These are phyloP conservation scores for Neurospora sp. DNA, from an alignment of 495 filamentous ascomycete species.

Conservation along the genomic window DNA sequence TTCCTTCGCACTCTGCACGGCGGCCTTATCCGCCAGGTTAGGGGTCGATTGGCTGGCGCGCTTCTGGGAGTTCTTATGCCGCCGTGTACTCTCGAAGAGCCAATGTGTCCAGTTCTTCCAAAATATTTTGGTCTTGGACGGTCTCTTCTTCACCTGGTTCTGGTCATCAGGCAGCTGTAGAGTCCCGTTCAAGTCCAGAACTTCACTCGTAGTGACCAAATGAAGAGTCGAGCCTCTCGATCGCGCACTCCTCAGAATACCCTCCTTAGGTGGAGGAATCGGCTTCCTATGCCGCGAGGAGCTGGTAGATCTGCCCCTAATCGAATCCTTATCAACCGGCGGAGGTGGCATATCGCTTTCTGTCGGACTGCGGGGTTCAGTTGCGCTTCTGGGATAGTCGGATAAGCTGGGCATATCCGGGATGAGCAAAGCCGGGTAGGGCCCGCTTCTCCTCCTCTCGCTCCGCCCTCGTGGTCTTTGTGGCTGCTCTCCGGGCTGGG, in stretches of 20 bases:
- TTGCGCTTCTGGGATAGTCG: conserved; percentile 39
- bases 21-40: conserved; percentile 34
- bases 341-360: conserved; percentile 45
- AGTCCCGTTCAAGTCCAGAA: conserved; percentile 18
- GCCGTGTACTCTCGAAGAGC: conserved; percentile 39
- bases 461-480: conserved; percentile 48
- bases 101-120: conserved; percentile 61
- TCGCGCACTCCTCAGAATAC: conserved; percentile 45
- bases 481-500: conserved; percentile 29
- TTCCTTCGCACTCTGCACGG: conserved; percentile 26
- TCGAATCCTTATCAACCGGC: conserved; percentile 69
- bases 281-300: conserved; percentile 61
- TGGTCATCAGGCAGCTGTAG: conserved; percentile 17
- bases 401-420: conserved; percentile 53
- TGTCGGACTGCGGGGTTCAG: conserved; percentile 23
- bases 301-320: conserved; percentile 47
- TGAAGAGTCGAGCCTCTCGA: conserved; percentile 72
- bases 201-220: conserved; percentile 55
- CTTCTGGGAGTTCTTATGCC: conserved; percentile 30
- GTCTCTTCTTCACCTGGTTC: conserved; percentile 36
- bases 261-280: conserved; percentile 79
- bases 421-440: conserved; percentile 37
- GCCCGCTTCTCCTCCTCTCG: conserved; percentile 38
- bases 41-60: conserved; percentile 46
- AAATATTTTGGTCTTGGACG: conserved; percentile 44